Evolutionary conservation across 1,284 basidiomycete genomes (phyloP).

Genomic region (Anthracocystis walkeri): DNA sequence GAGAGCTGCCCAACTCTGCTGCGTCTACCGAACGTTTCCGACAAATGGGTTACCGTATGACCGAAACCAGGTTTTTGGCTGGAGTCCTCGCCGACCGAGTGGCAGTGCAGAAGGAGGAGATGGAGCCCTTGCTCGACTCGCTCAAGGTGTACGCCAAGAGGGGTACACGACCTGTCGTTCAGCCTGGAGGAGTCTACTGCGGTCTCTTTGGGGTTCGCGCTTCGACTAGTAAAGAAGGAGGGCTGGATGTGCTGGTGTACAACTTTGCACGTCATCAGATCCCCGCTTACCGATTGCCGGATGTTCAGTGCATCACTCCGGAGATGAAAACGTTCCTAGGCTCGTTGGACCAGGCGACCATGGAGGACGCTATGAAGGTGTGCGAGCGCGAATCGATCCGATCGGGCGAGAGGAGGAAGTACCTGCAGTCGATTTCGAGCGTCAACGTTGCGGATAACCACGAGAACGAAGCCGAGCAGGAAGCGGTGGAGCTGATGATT

Average conservation of each 20-base stretch:
- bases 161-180: slow-evolving; percentile 72
- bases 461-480: slow-evolving; percentile 55
- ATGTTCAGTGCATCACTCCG: slow-evolving; percentile 70
- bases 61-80: slow-evolving; percentile 72
- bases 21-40: slow-evolving; percentile 72
- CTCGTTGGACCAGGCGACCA: slow-evolving; percentile 70
- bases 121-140: slow-evolving; percentile 72
- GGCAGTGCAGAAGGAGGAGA: slow-evolving; percentile 71
- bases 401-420: slow-evolving; percentile 64
- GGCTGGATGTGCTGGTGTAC: slow-evolving; percentile 72
- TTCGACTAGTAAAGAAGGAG: slow-evolving; percentile 63
- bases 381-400: slow-evolving; percentile 70
- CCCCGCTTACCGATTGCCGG: slow-evolving; percentile 73
- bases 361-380: slow-evolving; percentile 70
- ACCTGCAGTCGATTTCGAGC: slow-evolving; percentile 49
- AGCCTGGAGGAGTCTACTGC: slow-evolving; percentile 72
- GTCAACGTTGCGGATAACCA: slow-evolving; percentile 49
- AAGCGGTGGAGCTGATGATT: slow-evolving; percentile 70
- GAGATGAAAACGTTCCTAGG: slow-evolving; percentile 71
- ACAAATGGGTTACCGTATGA: slow-evolving; percentile 72
- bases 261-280: slow-evolving; percentile 74
- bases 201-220: slow-evolving; percentile 73
- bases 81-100: slow-evolving; percentile 72
- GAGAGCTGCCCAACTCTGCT: slow-evolving; percentile 69
- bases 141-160: slow-evolving; percentile 73